These are phyloP conservation scores for Rutstroemia sydowiana DNA, from an alignment of 2,329 filamentous ascomycete species.

Conservation along the genomic window DNA sequence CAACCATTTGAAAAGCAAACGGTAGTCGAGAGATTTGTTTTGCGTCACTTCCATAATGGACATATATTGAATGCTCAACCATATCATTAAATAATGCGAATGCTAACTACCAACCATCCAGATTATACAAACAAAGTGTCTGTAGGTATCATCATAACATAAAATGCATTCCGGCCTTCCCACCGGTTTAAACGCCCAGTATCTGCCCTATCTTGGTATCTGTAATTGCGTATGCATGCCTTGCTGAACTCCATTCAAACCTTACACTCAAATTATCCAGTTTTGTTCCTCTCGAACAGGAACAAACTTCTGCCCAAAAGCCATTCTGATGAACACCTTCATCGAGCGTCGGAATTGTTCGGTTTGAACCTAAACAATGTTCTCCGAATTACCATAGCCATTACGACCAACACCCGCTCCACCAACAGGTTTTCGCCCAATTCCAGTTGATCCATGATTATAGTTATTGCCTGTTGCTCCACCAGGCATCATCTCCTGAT, in stretches of 20 bases:
- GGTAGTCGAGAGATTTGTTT: background rate
- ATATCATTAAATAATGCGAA: no score
- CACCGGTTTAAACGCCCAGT: no score
- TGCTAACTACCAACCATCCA: background rate
- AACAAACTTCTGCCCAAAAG: background rate
- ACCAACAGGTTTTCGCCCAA: slow-evolving; percentile 3
- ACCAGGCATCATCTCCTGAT: background rate
- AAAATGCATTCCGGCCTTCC: no score
- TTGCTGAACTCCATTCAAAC: background rate
- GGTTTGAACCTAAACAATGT: background rate
- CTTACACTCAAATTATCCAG: background rate
- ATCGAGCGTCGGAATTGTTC: background rate
- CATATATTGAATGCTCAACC: no score
- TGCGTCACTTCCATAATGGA: no score
- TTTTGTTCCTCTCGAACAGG: background rate
- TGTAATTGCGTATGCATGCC: background rate
- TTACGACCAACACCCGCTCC: background rate
- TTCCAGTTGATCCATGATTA: background rate
- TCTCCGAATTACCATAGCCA: background rate
- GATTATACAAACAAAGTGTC: background rate
- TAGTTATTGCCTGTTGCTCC: background rate
- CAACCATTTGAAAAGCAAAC: no score
- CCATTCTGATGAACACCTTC: background rate
- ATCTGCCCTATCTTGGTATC: no score
- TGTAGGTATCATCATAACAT: background rate